Conservation (phyloP, 495 filamentous ascomycete species). For the Aspergillus sclerotiicarbonarius region DNA sequence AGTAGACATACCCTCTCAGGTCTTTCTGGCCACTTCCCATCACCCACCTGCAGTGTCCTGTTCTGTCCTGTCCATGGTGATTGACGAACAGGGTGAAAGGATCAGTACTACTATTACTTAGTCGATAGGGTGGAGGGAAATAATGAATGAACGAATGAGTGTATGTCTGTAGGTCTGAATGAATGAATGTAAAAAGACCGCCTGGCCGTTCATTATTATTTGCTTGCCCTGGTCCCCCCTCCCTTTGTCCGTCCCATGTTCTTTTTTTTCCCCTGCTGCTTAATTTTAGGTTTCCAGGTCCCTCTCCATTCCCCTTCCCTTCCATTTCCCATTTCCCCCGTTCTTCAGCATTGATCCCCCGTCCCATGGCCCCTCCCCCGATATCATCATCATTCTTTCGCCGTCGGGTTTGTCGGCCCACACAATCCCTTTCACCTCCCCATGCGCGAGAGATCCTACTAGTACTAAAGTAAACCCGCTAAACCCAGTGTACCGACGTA, state of each 20-base stretch:
- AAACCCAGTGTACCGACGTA: constrained; percentile 18
- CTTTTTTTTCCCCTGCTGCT: background rate
- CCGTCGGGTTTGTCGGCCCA: constrained; percentile 25
- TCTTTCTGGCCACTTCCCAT: background rate
- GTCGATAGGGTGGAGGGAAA: background rate
- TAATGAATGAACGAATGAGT: background rate
- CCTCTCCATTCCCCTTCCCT: background rate
- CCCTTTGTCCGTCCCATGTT: background rate
- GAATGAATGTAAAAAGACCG: background rate
- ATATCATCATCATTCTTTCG: constrained; percentile 22
- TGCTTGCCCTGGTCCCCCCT: background rate
- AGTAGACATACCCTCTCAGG: constrained; percentile 10
- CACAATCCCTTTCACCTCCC: constrained; percentile 20
- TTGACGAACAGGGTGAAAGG: background rate
- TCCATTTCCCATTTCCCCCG: constrained; percentile 6
- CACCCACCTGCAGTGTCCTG: constrained; percentile 1
- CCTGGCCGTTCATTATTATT: background rate
- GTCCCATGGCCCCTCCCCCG: constrained; percentile 14
- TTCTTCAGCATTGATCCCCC: constrained; percentile 9
- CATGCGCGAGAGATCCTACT: constrained; percentile 5
- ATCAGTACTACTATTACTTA: too few relatives aligned
- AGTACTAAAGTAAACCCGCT: constrained; percentile 11
- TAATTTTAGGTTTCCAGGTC: background rate
- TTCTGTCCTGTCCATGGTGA: background rate
- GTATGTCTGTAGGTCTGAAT: background rate